phyloP scores from a whole-genome alignment of 75 land plant genomes.

The Picea glauca region DNA sequence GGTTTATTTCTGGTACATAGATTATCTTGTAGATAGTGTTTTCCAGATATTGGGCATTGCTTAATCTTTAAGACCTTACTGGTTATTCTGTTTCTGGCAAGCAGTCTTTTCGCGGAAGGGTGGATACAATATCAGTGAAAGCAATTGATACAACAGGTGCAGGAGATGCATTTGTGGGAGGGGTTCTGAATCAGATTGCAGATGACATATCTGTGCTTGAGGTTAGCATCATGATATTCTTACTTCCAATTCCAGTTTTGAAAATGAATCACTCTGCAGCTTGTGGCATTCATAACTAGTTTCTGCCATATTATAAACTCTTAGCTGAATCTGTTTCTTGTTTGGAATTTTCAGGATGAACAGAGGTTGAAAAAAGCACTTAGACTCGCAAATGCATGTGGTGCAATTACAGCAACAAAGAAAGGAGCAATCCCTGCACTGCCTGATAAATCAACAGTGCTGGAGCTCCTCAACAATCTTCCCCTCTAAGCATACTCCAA shows the following conservation, averaged over 20 bases:
- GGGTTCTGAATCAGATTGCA: slow-evolving; percentile 22
- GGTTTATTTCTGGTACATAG: no score
- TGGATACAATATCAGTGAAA: slow-evolving; percentile 18
- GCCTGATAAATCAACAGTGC: slow-evolving; percentile 24
- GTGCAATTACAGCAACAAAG: slow-evolving; percentile 48
- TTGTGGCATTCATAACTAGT: neutral
- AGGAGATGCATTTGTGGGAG: slow-evolving; percentile 53
- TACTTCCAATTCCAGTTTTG: neutral
- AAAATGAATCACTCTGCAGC: neutral
- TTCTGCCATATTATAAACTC: neutral
- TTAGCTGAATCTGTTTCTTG: slow-evolving; percentile 1
- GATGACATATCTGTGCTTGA: slow-evolving; percentile 17
- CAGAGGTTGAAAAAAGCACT: slow-evolving; percentile 23
- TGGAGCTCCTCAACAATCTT: slow-evolving; percentile 11
- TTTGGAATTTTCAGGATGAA: slow-evolving; percentile 24
- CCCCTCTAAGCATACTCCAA: no score
- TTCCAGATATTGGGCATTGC: no score
- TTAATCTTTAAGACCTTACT: no score
- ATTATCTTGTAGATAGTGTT: no score
- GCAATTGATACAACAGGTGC: slow-evolving; percentile 53
- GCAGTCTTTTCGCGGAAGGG: slow-evolving; percentile 19
- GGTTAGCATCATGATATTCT: slow-evolving; percentile 12
- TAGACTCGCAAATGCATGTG: slow-evolving; percentile 41
- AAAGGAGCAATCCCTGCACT: slow-evolving; percentile 54
- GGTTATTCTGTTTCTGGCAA: no score